Evolutionary conservation across 306 rosid species (phyloP).

Genomic region (Inga leiocalycina): DNA sequence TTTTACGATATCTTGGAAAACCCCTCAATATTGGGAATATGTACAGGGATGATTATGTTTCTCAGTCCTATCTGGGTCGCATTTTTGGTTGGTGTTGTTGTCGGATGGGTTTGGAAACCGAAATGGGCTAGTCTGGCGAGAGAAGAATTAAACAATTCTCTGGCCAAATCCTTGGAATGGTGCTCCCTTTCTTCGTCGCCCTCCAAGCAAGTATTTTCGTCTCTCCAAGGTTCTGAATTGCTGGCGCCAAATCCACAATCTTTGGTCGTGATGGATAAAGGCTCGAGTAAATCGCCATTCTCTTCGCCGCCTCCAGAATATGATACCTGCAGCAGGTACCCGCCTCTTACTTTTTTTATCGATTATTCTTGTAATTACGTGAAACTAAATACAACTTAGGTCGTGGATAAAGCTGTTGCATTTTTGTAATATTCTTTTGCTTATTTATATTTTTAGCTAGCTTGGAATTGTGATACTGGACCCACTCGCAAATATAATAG

Average conservation of each 20-base stretch:
- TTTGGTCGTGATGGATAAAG: background rate
- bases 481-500: background rate
- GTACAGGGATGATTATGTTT: conserved; percentile 31
- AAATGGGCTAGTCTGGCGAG: conserved; percentile 49
- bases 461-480: background rate
- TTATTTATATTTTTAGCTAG: background rate
- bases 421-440: background rate
- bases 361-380: background rate
- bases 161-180: conserved; percentile 45
- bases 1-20: conserved; percentile 40
- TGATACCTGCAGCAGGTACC: conserved; percentile 39
- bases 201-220: background rate
- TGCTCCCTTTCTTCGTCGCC: conserved; percentile 4
- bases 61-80: conserved; percentile 45
- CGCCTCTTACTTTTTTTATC: background rate
- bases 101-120: conserved; percentile 66
- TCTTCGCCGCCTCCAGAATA: conserved; percentile 24
- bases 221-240: conserved; percentile 3
- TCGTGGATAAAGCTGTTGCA: background rate
- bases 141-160: conserved; percentile 37
- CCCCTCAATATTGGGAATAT: conserved; percentile 37
- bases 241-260: conserved; percentile 16
- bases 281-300: background rate
- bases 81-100: conserved; percentile 43
- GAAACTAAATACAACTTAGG: background rate